Conservation (phyloP, 352 stramenopile species). For the Phytophthora parvispora region DNA sequence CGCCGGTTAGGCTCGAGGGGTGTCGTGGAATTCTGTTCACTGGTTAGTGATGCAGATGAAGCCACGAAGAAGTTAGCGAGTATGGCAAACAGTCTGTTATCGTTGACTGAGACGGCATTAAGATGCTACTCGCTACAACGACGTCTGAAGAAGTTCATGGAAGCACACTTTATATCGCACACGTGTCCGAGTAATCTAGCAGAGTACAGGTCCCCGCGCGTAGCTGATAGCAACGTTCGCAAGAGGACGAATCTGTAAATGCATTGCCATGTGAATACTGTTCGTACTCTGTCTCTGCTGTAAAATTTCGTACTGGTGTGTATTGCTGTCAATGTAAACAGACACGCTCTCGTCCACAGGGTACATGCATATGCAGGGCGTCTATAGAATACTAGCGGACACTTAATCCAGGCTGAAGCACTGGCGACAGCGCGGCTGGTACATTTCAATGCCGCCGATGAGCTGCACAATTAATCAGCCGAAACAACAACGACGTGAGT, state of each 20-base stretch:
- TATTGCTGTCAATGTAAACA: not conserved
- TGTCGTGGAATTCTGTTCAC: not conserved
- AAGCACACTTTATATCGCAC: not conserved
- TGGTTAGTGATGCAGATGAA: not conserved
- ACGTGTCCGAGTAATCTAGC: too few relatives aligned
- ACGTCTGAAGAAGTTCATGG: not conserved
- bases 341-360: conserved; percentile 2
- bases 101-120: not conserved
- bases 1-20: not conserved
- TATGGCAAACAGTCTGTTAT: not conserved
- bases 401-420: conserved; percentile 64
- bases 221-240: too few relatives aligned
- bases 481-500: not conserved
- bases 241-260: too few relatives aligned
- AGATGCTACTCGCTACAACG: not conserved
- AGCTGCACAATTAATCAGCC: conserved; percentile 44
- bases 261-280: too few relatives aligned
- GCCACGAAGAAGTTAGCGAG: not conserved
- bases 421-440: conserved; percentile 81
- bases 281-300: too few relatives aligned
- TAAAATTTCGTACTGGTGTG: too few relatives aligned
- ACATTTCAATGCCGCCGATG: conserved; percentile 83
- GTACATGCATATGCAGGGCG: conserved; percentile 6
- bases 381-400: conserved; percentile 32
- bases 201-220: too few relatives aligned